phyloP scores from a whole-genome alignment of 257 asterid species.

The Gentiana straminea region DNA sequence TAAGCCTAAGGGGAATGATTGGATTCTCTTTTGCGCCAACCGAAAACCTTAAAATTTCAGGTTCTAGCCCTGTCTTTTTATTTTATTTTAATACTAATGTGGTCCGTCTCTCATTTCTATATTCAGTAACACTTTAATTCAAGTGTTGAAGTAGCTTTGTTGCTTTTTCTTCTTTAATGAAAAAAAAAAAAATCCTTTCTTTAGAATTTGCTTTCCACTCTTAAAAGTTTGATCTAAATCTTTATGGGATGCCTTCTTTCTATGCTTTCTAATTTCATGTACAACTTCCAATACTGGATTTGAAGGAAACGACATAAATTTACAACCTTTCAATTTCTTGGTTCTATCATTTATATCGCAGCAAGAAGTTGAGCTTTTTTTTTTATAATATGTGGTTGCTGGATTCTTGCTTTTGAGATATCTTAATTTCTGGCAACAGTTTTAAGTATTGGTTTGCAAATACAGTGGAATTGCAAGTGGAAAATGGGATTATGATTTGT shows the following conservation, averaged over 20 bases:
- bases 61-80: constrained; percentile 1
- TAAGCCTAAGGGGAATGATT: constrained; percentile 25
- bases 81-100: no score
- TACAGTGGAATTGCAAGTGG: background rate
- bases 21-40: constrained; percentile 26
- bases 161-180: background rate
- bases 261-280: constrained; percentile 37
- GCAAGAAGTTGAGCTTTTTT: constrained; percentile 1
- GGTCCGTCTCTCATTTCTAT: no score
- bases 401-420: background rate
- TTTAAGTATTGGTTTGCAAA: background rate
- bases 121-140: background rate
- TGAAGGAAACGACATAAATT: constrained; percentile 27
- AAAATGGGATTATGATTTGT: background rate
- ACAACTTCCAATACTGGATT: constrained; percentile 18
- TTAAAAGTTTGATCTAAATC: constrained; percentile 14
- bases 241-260: constrained; percentile 18
- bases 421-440: constrained; percentile 2
- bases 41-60: constrained; percentile 36
- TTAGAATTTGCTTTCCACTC: constrained; percentile 1
- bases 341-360: constrained; percentile 3
- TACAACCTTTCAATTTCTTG: constrained; percentile 21
- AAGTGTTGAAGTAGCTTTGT: constrained; percentile 1
- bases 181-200: background rate
- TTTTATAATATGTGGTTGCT: no score